Conservation (phyloP, 208 protist species). For the Leishmania major region DNA sequence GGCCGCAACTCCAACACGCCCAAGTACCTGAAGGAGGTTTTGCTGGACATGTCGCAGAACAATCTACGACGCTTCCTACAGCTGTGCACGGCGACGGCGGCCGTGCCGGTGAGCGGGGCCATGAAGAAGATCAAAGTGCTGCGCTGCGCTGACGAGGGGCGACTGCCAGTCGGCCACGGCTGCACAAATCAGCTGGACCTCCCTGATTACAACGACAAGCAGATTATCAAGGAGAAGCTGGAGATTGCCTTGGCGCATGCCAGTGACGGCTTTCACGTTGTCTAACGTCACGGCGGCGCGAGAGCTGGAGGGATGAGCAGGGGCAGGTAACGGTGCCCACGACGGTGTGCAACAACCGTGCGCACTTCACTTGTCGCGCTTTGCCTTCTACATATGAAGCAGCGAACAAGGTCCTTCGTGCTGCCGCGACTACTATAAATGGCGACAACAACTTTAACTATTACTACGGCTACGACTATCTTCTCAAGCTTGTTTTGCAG, state of each 20-base stretch:
- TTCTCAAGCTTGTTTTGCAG: background rate
- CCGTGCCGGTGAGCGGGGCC: conserved; percentile 35
- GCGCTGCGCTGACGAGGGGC: conserved; percentile 32
- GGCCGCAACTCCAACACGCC: conserved; percentile 50
- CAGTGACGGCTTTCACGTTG: conserved; percentile 75
- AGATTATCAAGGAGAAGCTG: conserved; percentile 53
- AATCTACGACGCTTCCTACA: conserved; percentile 72
- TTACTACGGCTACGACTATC: background rate
- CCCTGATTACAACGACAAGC: conserved; percentile 63
- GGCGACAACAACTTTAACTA: background rate
- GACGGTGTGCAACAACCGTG: background rate
- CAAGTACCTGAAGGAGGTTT: conserved; percentile 46
- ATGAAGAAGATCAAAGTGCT: conserved; percentile 72
- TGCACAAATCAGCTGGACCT: conserved; percentile 72
- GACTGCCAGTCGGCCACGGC: conserved; percentile 69
- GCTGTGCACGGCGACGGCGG: conserved; percentile 58
- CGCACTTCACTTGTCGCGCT: no score
- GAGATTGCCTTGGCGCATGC: conserved; percentile 57
- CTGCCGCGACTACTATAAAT: background rate
- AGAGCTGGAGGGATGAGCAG: background rate
- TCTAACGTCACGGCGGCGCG: conserved; percentile 14
- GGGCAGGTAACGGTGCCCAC: background rate
- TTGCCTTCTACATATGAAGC: background rate
- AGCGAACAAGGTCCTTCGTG: background rate
- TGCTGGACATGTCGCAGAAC: conserved; percentile 66